Conservation (phyloP, 257 asterid species). For the Asclepias syriaca region DNA sequence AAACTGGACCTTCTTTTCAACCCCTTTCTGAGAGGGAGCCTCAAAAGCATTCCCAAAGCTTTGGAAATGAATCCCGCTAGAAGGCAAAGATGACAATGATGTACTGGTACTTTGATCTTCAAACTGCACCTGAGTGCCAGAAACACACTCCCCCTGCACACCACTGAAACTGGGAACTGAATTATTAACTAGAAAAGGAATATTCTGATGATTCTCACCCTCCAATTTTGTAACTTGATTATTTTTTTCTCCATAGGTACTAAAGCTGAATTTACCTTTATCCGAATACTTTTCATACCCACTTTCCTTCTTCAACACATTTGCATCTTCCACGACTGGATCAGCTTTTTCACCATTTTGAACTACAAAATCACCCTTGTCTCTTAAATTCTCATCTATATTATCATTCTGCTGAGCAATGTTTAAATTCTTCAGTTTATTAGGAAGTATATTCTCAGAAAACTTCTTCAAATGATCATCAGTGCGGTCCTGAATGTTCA, state of each 20-base stretch:
- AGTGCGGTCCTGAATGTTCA: conserved; percentile 44
- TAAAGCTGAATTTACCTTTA: conserved; percentile 15
- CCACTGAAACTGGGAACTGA: conserved; percentile 47
- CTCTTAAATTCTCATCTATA: conserved; percentile 16
- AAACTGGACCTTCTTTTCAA: conserved; percentile 51
- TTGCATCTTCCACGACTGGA: not conserved
- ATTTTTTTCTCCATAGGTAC: conserved; percentile 21
- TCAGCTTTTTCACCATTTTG: conserved; percentile 10
- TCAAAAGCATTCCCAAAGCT: conserved; percentile 29
- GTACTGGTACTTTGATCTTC: conserved; percentile 29
- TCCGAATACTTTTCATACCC: conserved; percentile 19
- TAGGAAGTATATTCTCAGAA: conserved; percentile 18
- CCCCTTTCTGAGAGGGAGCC: conserved; percentile 32
- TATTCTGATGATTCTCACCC: conserved; percentile 20
- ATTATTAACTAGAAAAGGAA: conserved; percentile 25
- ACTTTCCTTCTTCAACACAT: conserved; percentile 10
- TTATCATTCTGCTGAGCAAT: conserved; percentile 18
- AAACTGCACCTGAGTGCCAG: conserved; percentile 23
- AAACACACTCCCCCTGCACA: conserved; percentile 17
- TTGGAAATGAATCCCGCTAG: conserved; percentile 30
- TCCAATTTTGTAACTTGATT: conserved; percentile 27
- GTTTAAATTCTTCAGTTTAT: conserved; percentile 20
- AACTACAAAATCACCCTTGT: conserved; percentile 12
- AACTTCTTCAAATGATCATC: conserved; percentile 20
- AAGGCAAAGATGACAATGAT: conserved; percentile 30